phyloP scores from a whole-genome alignment of 371 early-diverging fungal genomes.

The Quaeritorhiza haematococci region DNA sequence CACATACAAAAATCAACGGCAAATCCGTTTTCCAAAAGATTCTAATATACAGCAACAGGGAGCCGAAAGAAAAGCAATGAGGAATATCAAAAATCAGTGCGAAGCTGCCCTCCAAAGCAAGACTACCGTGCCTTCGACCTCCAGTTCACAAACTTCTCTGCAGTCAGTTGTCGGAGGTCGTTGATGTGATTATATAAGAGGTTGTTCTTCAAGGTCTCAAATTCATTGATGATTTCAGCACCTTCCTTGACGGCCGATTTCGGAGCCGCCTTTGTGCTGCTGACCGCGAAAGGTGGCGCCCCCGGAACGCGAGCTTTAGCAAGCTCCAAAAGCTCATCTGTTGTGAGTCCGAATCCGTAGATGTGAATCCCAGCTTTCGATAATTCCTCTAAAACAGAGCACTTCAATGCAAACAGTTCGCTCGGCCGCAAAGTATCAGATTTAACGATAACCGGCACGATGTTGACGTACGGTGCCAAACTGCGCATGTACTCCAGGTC shows the following conservation, averaged over 20 bases:
- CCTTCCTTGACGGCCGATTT: not conserved
- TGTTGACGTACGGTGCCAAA: conserved; percentile 47
- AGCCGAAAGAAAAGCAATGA: too few relatives aligned
- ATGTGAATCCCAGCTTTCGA: conserved; percentile 40
- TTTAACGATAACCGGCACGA: conserved; percentile 54
- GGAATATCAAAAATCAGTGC: too few relatives aligned
- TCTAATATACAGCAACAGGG: too few relatives aligned
- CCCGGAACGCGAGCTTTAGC: not conserved
- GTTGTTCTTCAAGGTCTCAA: conserved; percentile 19
- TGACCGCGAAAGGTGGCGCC: conserved; percentile 15
- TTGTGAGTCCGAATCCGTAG: conserved; percentile 28
- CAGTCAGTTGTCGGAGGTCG: conserved; percentile 45
- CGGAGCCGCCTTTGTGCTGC: too few relatives aligned
- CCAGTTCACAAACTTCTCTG: conserved; percentile 55
- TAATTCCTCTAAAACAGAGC: conserved; percentile 42
- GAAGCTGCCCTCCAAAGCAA: too few relatives aligned
- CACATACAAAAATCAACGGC: too few relatives aligned
- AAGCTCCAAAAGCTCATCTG: conserved; percentile 12
- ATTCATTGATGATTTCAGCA: conserved; percentile 23
- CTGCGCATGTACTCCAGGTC: conserved; percentile 68
- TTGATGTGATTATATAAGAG: conserved; percentile 45
- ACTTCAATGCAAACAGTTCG: conserved; percentile 56
- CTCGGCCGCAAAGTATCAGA: conserved; percentile 58
- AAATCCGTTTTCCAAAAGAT: too few relatives aligned
- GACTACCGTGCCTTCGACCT: too few relatives aligned